A percentile compares a stretch with the other conserved stretches of the same genome.
phyloP scores from a whole-genome alignment of 768 basidiomycete genomes.

The Russula sp. region DNA sequence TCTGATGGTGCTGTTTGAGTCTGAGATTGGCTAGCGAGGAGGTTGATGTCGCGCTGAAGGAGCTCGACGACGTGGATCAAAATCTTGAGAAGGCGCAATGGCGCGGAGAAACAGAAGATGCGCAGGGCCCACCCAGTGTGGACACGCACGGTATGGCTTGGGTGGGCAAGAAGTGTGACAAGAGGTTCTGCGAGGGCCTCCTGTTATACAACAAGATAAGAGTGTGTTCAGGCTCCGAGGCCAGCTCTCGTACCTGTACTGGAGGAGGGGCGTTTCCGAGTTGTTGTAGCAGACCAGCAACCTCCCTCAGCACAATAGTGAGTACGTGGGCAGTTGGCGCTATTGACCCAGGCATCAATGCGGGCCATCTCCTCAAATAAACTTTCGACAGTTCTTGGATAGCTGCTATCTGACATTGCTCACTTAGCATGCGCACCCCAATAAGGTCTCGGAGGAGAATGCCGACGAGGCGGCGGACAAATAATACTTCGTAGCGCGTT shows the following conservation, averaged over 20 bases:
- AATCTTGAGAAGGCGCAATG: constrained; percentile 73
- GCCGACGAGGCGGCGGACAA: constrained; percentile 66
- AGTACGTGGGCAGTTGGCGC: constrained; percentile 64
- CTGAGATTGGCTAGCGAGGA: constrained; percentile 39
- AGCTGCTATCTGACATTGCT: constrained; percentile 89
- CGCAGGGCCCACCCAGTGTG: constrained; percentile 83
- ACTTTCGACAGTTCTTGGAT: constrained; percentile 78
- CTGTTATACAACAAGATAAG: constrained; percentile 25
- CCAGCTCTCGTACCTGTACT: constrained; percentile 52
- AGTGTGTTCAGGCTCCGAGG: neutral
- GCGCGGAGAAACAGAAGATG: constrained; percentile 87
- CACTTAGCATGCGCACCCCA: constrained; percentile 82
- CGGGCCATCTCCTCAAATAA: constrained; percentile 89
- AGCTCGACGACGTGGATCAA: constrained; percentile 74
- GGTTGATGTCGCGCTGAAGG: constrained; percentile 74
- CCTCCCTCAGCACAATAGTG: constrained; percentile 71
- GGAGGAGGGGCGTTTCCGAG: constrained; percentile 89
- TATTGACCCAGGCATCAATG: constrained; percentile 80
- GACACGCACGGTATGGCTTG: constrained; percentile 80
- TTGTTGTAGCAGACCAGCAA: constrained; percentile 79
- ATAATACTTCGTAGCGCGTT: constrained; percentile 67
- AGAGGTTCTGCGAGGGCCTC: constrained; percentile 85
- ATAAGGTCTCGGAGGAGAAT: constrained; percentile 81
- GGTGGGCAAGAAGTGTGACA: constrained; percentile 78
- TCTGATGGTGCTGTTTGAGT: constrained; percentile 70